phyloP scores from a whole-genome alignment of 352 stramenopile genomes.

The Blastocystis sp. region DNA sequence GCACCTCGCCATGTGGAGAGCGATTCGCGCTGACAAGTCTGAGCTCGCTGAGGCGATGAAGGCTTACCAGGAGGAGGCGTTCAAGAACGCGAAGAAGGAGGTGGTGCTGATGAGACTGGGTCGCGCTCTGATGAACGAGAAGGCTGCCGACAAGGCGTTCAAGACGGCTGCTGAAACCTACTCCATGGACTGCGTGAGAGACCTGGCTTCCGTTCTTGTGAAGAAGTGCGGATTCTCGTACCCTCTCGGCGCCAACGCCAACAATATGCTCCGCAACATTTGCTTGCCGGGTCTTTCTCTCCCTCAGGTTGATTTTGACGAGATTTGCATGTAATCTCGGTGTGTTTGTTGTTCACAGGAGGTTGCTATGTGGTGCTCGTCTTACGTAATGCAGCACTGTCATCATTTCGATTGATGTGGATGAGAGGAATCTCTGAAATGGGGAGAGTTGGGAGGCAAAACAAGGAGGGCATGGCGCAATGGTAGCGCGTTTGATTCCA shows the following conservation, averaged over 20 bases:
- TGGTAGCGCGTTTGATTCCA: conserved; percentile 71
- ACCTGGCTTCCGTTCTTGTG: conserved; percentile 1
- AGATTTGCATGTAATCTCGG: conserved; percentile 57
- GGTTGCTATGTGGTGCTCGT: no score
- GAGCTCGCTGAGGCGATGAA: conserved; percentile 18
- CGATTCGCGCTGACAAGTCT: conserved; percentile 59
- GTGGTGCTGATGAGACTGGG: conserved; percentile 73
- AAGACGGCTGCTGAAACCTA: conserved; percentile 49
- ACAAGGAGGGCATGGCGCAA: conserved; percentile 62
- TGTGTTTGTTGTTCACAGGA: conserved; percentile 59
- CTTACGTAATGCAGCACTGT: no score
- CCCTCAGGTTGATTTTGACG: conserved; percentile 28
- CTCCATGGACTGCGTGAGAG: conserved; percentile 26
- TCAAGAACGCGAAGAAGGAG: conserved; percentile 62
- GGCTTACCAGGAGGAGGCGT: conserved; percentile 29
- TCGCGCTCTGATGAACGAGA: conserved; percentile 60
- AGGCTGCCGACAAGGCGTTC: conserved; percentile 50
- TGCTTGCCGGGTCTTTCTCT: conserved; percentile 57
- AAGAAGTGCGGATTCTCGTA: conserved; percentile 44
- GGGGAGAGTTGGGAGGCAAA: no score
- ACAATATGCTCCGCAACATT: conserved; percentile 71
- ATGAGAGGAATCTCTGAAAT: no score
- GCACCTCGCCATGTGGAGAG: conserved; percentile 72
- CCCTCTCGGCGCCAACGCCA: conserved; percentile 31
- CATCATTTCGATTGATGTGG: no score